These are phyloP conservation scores for Nothopassalora personata DNA, from an alignment of 2,329 filamentous ascomycete genomes.

Conservation along the genomic window DNA sequence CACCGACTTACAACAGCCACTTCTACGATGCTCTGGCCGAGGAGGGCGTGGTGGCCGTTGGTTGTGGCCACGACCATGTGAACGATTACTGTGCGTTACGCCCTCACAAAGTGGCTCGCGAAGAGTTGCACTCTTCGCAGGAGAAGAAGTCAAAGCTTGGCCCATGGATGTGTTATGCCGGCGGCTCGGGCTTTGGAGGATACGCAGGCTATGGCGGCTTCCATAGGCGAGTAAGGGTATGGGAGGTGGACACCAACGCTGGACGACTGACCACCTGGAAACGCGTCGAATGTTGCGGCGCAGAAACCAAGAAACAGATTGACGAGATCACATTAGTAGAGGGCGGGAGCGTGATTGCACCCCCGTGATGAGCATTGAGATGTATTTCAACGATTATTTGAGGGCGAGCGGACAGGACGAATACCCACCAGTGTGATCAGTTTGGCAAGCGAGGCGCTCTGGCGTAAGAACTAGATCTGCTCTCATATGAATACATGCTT, in stretches of 20 bases:
- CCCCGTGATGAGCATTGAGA: constrained; percentile 5
- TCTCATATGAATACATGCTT: not conserved
- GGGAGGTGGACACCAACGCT: constrained; percentile 88
- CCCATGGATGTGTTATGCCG: constrained; percentile 97
- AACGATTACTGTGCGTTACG: constrained; percentile 89
- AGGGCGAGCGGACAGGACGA: not conserved
- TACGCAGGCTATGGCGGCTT: constrained; percentile 89
- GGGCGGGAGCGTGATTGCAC: constrained; percentile 48
- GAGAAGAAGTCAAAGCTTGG: constrained; percentile 21
- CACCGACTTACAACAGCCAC: constrained; percentile 83
- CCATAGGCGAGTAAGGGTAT: constrained; percentile 77
- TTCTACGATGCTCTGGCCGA: constrained; percentile 86
- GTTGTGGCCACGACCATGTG: constrained; percentile 91
- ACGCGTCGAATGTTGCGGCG: constrained; percentile 61
- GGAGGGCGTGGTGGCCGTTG: constrained; percentile 78
- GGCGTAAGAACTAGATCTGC: not conserved
- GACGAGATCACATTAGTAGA: constrained; percentile 60
- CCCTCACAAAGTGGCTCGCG: constrained; percentile 19
- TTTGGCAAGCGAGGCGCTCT: not conserved
- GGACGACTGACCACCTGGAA: constrained; percentile 90
- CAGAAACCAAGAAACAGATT: constrained; percentile 48
- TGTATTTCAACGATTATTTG: not conserved
- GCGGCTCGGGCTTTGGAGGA: constrained; percentile 85
- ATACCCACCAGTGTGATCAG: not conserved
- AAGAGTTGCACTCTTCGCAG: constrained; percentile 8